Percentiles rank a stretch among this genome's conserved stretches.
Conservation (phyloP, 2,329 filamentous ascomycete species). For the Monosporascus sp. region DNA sequence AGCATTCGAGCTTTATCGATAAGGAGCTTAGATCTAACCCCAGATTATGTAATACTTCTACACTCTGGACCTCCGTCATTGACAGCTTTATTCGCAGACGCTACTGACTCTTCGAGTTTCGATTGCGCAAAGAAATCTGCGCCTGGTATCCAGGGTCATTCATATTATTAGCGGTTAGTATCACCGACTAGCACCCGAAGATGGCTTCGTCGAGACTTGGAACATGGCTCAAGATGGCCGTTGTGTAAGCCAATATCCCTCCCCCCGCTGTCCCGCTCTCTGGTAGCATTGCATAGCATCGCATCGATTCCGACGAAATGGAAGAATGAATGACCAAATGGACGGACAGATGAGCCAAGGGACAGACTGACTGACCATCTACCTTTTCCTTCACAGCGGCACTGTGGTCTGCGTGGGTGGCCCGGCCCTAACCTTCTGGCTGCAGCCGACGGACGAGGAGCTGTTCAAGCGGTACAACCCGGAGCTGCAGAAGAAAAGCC, state of each 20-base stretch:
- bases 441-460: constrained; percentile 84
- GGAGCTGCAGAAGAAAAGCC: constrained; percentile 80
- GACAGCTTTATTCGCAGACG: too few relatives aligned
- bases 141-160: too few relatives aligned
- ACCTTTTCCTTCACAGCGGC: constrained; percentile 48
- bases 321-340: not conserved
- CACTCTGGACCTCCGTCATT: too few relatives aligned
- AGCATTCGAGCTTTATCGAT: too few relatives aligned
- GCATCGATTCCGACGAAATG: not conserved
- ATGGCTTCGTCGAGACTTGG: constrained; percentile 48
- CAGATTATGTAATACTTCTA: too few relatives aligned
- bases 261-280: constrained; percentile 9
- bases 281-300: not conserved
- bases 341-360: not conserved
- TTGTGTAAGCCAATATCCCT: constrained; percentile 48
- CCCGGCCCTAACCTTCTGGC: constrained; percentile 73
- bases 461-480: constrained; percentile 90
- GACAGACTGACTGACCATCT: not conserved
- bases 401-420: constrained; percentile 71
- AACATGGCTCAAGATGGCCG: constrained; percentile 64
- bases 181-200: constrained; percentile 1
- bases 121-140: too few relatives aligned
- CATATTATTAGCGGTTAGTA: too few relatives aligned
- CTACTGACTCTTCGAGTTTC: too few relatives aligned
- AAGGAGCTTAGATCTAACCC: too few relatives aligned